Conservation (phyloP, 2,329 filamentous ascomycete genomes). For the Exophiala lecanii-corni region DNA sequence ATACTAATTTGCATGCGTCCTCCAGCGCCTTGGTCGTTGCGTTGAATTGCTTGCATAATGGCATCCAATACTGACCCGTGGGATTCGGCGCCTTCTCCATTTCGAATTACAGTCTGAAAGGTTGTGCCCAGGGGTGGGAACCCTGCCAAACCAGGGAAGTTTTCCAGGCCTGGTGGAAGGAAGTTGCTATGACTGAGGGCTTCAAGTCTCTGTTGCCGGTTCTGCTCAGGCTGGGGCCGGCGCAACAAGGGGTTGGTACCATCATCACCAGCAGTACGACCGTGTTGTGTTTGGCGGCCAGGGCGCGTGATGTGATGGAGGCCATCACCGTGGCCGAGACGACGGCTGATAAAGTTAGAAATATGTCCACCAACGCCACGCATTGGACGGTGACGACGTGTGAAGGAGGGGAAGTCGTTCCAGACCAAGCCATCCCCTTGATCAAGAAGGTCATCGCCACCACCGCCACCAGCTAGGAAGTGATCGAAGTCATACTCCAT, state of each 20-base stretch:
- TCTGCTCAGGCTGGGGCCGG: conserved; percentile 43
- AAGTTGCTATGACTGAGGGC: conserved; percentile 29
- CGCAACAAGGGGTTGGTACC: conserved; percentile 83
- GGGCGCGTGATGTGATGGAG: conserved; percentile 14
- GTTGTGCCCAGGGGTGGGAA: conserved; percentile 15
- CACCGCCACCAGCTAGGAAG: conserved; percentile 28
- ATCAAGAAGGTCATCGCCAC: conserved; percentile 66
- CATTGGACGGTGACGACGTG: conserved; percentile 42
- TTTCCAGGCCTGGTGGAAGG: conserved; percentile 11
- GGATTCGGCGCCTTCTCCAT: conserved; percentile 13
- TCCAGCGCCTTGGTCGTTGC: conserved; percentile 43
- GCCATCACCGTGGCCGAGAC: conserved; percentile 34
- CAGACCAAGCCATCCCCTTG: conserved; percentile 53
- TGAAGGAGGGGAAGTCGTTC: conserved; percentile 35
- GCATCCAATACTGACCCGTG: conserved; percentile 41
- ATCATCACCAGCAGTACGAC: conserved; percentile 63
- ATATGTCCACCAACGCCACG: conserved; percentile 57
- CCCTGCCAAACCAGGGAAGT: conserved; percentile 3
- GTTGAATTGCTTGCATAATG: conserved; percentile 52
- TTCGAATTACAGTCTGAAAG: conserved; percentile 13
- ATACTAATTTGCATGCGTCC: conserved; percentile 52
- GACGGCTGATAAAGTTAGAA: conserved; percentile 38
- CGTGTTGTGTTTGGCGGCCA: conserved; percentile 32
- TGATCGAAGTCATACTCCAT: conserved; percentile 31
- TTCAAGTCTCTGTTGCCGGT: conserved; percentile 26